These are phyloP conservation scores for Tylopilus sp. DNA, from an alignment of 768 basidiomycete genomes.

Conservation along the genomic window DNA sequence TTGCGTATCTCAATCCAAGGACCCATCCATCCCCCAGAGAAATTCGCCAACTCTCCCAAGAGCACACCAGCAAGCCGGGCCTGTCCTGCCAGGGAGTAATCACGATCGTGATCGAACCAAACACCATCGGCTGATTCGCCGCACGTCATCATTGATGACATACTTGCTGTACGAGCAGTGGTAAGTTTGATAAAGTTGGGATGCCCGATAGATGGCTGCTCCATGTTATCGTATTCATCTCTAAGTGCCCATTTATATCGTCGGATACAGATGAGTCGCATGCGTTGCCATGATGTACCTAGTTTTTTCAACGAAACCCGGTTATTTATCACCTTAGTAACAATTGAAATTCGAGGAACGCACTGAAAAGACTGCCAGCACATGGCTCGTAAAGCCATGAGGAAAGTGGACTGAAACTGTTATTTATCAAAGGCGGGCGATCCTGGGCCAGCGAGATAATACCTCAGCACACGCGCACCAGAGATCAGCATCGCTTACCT, in stretches of 20 bases:
- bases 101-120: slow-evolving; percentile 35
- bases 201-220: slow-evolving; percentile 44
- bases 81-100: slow-evolving; percentile 39
- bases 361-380: slow-evolving; percentile 53
- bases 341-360: slow-evolving; percentile 11
- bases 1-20: slow-evolving; percentile 47
- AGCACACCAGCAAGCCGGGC: slow-evolving; percentile 45
- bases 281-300: slow-evolving; percentile 47
- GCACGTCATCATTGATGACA: background rate
- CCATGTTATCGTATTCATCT: slow-evolving; percentile 52
- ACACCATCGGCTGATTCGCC: background rate
- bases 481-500: slow-evolving; percentile 32
- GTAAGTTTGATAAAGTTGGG: slow-evolving; percentile 54
- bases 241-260: slow-evolving; percentile 80
- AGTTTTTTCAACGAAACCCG: slow-evolving; percentile 50
- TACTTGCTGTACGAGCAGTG: slow-evolving; percentile 40
- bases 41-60: slow-evolving; percentile 29
- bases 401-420: slow-evolving; percentile 45
- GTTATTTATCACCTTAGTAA: background rate
- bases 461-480: no score
- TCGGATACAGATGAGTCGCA: slow-evolving; percentile 54
- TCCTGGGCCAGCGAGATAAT: slow-evolving; percentile 7
- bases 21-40: slow-evolving; percentile 41
- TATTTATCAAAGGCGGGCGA: slow-evolving; percentile 41
- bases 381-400: slow-evolving; percentile 57